phyloP scores from a whole-genome alignment of 176 grass and related monocot species.

The Hsuehochloa calcarea region DNA sequence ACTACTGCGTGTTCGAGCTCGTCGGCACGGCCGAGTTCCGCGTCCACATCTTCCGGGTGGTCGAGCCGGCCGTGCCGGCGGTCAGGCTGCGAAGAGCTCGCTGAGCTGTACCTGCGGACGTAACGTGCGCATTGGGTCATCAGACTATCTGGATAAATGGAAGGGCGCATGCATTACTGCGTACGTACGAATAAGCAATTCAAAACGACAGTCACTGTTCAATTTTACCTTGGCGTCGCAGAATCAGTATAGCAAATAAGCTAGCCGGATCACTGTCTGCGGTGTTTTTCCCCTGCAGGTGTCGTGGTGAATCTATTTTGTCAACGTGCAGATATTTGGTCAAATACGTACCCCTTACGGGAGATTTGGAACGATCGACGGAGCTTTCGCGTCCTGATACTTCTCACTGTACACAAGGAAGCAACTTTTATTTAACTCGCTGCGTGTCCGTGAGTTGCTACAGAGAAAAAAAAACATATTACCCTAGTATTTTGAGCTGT shows the following conservation, averaged over 20 bases:
- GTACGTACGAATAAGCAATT: too few relatives aligned
- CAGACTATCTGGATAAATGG: too few relatives aligned
- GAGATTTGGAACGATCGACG: not conserved
- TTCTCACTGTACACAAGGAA: not conserved
- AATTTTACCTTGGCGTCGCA: not conserved
- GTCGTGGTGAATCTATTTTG: not conserved
- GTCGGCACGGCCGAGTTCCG: constrained; percentile 52
- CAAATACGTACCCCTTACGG: not conserved
- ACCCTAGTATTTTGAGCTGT: too few relatives aligned
- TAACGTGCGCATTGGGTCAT: not conserved
- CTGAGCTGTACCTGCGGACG: not conserved
- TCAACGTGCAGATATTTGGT: not conserved
- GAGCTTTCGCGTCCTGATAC: not conserved
- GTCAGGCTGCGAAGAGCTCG: constrained; percentile 35
- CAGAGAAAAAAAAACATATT: too few relatives aligned
- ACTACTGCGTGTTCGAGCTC: constrained; percentile 85
- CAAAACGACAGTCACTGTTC: too few relatives aligned
- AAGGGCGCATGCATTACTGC: too few relatives aligned
- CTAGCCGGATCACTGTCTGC: not conserved
- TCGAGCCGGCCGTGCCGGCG: constrained; percentile 34
- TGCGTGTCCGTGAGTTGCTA: too few relatives aligned
- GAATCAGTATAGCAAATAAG: not conserved
- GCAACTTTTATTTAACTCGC: not conserved
- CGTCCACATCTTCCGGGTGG: constrained; percentile 67
- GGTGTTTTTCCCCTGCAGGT: not conserved